phyloP scores from a whole-genome alignment of 306 rosid species.

The Pachyrhizus erosus region DNA sequence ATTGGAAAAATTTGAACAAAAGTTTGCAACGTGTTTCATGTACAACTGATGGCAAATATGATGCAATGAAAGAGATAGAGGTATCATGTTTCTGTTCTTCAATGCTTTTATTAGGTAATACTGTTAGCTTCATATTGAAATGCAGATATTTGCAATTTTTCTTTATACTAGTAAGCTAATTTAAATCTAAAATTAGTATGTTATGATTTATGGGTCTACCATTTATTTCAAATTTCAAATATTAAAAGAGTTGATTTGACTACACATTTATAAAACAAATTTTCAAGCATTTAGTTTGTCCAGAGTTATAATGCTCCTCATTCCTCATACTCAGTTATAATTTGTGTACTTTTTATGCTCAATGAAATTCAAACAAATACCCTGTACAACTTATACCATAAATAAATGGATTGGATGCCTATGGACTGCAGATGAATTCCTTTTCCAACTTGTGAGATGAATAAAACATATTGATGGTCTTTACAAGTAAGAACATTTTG shows the following conservation, averaged over 20 bases:
- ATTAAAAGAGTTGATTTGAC: not conserved
- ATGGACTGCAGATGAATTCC: not conserved
- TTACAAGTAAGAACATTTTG: constrained; percentile 19
- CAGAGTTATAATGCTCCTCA: constrained; percentile 4
- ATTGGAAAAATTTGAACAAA: constrained; percentile 76
- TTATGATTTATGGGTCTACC: not conserved
- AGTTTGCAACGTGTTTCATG: constrained; percentile 83
- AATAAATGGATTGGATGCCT: not conserved
- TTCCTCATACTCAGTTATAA: not conserved
- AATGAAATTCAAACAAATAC: not conserved
- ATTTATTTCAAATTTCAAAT: not conserved
- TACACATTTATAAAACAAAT: not conserved
- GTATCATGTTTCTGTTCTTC: constrained; percentile 41
- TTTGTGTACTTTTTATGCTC: not conserved
- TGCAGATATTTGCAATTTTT: constrained; percentile 1
- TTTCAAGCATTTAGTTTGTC: constrained; percentile 24
- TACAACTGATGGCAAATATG: constrained; percentile 89
- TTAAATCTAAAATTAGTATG: constrained; percentile 2
- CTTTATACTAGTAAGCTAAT: constrained; percentile 16
- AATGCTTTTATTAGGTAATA: constrained; percentile 12
- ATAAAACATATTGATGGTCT: constrained; percentile 1
- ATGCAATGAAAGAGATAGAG: constrained; percentile 70
- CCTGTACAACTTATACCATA: not conserved
- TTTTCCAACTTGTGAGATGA: constrained; percentile 4
- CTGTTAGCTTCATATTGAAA: not conserved